These are phyloP conservation scores for Dichotomocladium elegans DNA, from an alignment of 371 early-diverging fungal species.

Conservation along the genomic window DNA sequence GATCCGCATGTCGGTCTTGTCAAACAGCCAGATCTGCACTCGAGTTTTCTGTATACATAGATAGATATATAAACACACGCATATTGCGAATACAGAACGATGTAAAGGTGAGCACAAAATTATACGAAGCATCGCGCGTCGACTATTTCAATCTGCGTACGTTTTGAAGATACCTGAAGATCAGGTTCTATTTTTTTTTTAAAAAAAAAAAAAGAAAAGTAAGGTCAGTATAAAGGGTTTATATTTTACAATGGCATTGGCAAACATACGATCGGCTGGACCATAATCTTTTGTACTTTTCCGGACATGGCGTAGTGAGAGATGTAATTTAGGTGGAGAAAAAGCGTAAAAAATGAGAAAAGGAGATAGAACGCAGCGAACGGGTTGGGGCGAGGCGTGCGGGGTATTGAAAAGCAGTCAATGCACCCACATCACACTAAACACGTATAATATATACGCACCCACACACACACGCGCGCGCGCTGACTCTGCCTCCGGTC, in stretches of 20 bases:
- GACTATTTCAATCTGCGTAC: slow-evolving; percentile 44
- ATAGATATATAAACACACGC: no score
- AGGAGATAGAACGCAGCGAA: neutral
- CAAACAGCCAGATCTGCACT: slow-evolving; percentile 93
- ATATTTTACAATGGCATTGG: no score
- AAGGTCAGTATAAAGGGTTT: neutral
- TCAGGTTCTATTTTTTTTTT: slow-evolving; percentile 91
- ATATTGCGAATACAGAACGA: no score
- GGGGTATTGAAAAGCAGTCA: neutral
- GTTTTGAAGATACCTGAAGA: slow-evolving; percentile 87
- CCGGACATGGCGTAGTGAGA: slow-evolving; percentile 59
- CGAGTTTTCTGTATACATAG: slow-evolving; percentile 63
- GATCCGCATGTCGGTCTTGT: slow-evolving; percentile 80
- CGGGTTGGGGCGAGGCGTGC: neutral
- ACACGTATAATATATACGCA: no score
- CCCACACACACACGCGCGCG: no score
- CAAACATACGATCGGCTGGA: slow-evolving; percentile 87
- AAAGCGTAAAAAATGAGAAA: no score
- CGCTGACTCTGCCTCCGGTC: no score
- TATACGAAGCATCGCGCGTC: neutral
- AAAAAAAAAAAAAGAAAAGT: slow-evolving; percentile 1
- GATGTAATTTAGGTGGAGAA: no score
- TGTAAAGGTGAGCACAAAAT: no score
- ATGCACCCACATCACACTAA: neutral
- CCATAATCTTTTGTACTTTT: slow-evolving; percentile 93